Conservation (phyloP, 768 basidiomycete species). For the Boletales sp. region DNA sequence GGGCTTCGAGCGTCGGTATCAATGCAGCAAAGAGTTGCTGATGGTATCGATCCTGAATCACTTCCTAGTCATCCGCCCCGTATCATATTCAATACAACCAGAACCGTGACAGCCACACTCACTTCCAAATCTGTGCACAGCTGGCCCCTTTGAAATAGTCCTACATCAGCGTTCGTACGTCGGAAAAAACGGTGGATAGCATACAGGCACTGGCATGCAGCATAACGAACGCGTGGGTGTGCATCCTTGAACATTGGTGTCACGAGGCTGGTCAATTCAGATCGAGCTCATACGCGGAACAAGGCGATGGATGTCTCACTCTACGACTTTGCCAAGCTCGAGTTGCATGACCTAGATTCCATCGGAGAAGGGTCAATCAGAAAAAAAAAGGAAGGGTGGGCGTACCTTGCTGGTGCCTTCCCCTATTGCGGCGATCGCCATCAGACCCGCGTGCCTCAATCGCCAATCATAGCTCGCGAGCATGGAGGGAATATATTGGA, state of each 20-base stretch:
- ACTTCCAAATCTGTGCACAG: slow-evolving; percentile 88
- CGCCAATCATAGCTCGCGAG: slow-evolving; percentile 82
- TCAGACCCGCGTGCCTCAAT: slow-evolving; percentile 77
- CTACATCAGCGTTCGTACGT: background rate
- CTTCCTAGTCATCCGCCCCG: slow-evolving; percentile 42
- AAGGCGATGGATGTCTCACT: slow-evolving; percentile 43
- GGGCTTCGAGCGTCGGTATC: slow-evolving; percentile 70
- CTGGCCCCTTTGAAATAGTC: slow-evolving; percentile 56
- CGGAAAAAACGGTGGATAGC: slow-evolving; percentile 25
- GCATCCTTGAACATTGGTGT: slow-evolving; percentile 74
- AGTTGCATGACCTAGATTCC: slow-evolving; percentile 64
- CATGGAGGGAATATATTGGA: slow-evolving; percentile 82
- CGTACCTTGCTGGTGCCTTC: slow-evolving; percentile 76
- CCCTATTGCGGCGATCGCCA: slow-evolving; percentile 82
- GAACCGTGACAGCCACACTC: slow-evolving; percentile 11
- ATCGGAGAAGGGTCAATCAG: background rate
- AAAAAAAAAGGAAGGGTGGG: background rate
- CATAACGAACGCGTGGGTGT: slow-evolving; percentile 70
- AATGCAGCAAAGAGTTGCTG: slow-evolving; percentile 65
- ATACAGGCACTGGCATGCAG: slow-evolving; percentile 84
- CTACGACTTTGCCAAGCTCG: slow-evolving; percentile 77
- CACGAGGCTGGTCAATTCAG: slow-evolving; percentile 50
- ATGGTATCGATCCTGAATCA: slow-evolving; percentile 72
- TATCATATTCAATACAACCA: background rate
- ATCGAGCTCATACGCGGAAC: background rate